These are phyloP conservation scores for Coniella lustricola DNA, from an alignment of 2,329 filamentous ascomycete species.

Conservation along the genomic window DNA sequence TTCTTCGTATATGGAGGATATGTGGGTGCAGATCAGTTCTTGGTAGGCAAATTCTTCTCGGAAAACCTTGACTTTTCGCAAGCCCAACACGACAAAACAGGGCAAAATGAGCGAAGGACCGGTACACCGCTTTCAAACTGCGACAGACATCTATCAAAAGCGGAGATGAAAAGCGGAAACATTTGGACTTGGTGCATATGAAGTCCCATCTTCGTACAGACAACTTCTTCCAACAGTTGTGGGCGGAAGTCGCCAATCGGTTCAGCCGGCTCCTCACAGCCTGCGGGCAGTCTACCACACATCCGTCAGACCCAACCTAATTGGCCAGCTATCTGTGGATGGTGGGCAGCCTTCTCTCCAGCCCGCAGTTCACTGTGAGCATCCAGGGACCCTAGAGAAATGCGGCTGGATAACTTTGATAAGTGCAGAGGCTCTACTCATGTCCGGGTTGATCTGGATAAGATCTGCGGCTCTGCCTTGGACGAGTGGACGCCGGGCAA, in stretches of 20 bases:
- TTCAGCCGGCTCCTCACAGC: neutral
- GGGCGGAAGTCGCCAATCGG: neutral
- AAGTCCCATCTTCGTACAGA: conserved; percentile 3
- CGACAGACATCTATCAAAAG: conserved; percentile 3
- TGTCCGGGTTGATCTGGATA: conserved; percentile 3
- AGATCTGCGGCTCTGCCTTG: conserved; percentile 10
- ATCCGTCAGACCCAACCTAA: no score
- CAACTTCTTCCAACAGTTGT: neutral
- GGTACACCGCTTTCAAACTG: conserved; percentile 7
- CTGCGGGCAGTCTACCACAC: no score
- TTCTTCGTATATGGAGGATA: no score
- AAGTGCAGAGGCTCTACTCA: neutral
- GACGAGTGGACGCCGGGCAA: neutral
- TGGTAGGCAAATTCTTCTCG: no score
- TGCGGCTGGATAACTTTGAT: conserved; percentile 10
- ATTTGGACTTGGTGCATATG: neutral
- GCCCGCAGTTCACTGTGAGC: no score
- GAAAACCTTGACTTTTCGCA: neutral
- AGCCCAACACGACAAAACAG: neutral
- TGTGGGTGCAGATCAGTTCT: no score
- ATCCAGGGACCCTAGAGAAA: neutral
- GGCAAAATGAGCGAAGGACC: neutral
- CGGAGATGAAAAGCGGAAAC: conserved; percentile 7
- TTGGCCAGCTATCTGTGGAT: neutral
- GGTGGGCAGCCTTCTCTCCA: no score